These are phyloP conservation scores for Wallacemonas sp. DNA, from an alignment of 208 protist genomes.

Conservation along the genomic window DNA sequence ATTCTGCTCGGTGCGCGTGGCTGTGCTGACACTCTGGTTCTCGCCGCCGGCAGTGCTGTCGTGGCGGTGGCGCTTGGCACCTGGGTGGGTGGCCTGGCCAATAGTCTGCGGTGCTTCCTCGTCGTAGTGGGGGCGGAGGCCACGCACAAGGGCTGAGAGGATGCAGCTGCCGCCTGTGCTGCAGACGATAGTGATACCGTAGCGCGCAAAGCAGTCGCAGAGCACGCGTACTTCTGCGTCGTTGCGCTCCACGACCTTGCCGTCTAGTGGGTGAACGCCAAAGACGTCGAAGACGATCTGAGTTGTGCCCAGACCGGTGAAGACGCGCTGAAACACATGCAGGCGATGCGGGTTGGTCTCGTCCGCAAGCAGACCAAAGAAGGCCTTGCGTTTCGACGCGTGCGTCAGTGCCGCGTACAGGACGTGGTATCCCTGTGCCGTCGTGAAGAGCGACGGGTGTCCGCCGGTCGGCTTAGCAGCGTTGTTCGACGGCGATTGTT, in stretches of 20 bases:
- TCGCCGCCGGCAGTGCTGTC: background rate
- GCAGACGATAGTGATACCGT: slow-evolving; percentile 57
- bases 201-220: slow-evolving; percentile 50
- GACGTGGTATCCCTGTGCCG: slow-evolving; percentile 46
- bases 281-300: slow-evolving; percentile 63
- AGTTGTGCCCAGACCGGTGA: slow-evolving; percentile 50
- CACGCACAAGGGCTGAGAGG: slow-evolving; percentile 43
- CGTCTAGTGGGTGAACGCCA: slow-evolving; percentile 29
- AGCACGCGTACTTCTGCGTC: slow-evolving; percentile 56
- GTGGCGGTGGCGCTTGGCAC: slow-evolving; percentile 14
- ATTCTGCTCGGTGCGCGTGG: slow-evolving; percentile 10
- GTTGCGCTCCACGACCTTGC: slow-evolving; percentile 24
- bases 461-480: background rate
- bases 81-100: slow-evolving; percentile 13
- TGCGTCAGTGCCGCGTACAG: slow-evolving; percentile 41
- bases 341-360: slow-evolving; percentile 20
- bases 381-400: slow-evolving; percentile 37
- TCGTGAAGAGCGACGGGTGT: slow-evolving; percentile 20
- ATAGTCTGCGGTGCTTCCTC: slow-evolving; percentile 4
- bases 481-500: slow-evolving; percentile 13
- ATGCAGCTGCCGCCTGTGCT: slow-evolving; percentile 61
- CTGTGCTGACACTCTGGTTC: background rate
- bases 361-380: slow-evolving; percentile 51
- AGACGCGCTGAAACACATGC: slow-evolving; percentile 51
- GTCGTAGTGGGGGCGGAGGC: slow-evolving; percentile 44